Evolutionary conservation across 179 eudicot genomes (phyloP), one percentile per base, ranked within the genome.

Genomic region (Sideroxylon spinosum): DNA sequence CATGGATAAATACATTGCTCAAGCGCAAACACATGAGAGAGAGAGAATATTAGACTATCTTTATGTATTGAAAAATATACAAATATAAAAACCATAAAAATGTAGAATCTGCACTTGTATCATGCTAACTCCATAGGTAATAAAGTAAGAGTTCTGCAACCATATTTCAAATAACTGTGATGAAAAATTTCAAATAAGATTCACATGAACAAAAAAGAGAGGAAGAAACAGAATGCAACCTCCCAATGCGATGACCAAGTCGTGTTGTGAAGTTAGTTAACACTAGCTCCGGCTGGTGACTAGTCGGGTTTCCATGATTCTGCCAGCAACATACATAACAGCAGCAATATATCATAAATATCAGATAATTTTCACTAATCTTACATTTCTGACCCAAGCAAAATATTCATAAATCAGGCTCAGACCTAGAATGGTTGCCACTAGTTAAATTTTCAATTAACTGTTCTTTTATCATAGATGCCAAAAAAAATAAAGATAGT

Each of bases 301-400:
- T 84, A 74, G 99, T 95, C n/a, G 99, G 99, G 76, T 91, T 95
- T 82, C 98, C 99, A 87, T 95, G 99, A 85, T 89, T 92, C 99
- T 95, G 94, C 86, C 84, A 60, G 69, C 71, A 63, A 78, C 20
- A 53, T 19, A 74, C 61, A 23, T 17, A 29, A 75, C 13, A 14
- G n/a, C 48, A 76, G 26, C 8, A 10, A 6, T 19, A 68, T 63
- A n/a, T 4, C 10, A 16, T 6, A 59, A 9, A 75, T 32, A 64
- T 25, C 71, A 78, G 52, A 7, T 32, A 17, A 68, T 26, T 65
- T 65, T n/a, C 69, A 48, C 16, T 25, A 63, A 50, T 23, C 29
- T 65, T 76, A 19, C 50, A 56, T 63, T 75, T 72, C 48, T 72
- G 59, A 53, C 22, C 16, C 0, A 44, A 16, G 44, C 44, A 37